Evolutionary conservation across 176 grass and related monocot genomes (phyloP).

Genomic region (Phoenix roebelenii): DNA sequence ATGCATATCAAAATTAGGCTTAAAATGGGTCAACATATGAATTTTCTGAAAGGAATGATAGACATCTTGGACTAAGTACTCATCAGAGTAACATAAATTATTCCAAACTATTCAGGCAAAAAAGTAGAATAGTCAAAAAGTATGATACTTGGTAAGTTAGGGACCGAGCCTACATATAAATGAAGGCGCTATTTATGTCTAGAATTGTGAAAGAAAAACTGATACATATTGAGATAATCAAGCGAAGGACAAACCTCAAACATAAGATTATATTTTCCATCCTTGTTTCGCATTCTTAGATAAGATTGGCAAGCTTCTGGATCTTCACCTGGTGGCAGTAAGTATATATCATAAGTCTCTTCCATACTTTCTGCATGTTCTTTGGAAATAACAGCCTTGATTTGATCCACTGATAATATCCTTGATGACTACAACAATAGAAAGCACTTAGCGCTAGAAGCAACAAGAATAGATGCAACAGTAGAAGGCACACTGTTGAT

Average conservation of each 20-base stretch:
- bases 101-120: too few relatives aligned
- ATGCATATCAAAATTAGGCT: too few relatives aligned
- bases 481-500: background rate
- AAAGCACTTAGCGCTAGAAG: conserved; percentile 1
- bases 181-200: too few relatives aligned
- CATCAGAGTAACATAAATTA: too few relatives aligned
- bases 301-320: conserved; percentile 97
- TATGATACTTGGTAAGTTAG: too few relatives aligned
- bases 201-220: too few relatives aligned
- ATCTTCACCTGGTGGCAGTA: conserved; percentile 96
- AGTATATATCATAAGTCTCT: conserved; percentile 98
- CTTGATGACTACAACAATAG: conserved; percentile 53
- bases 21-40: too few relatives aligned
- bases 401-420: conserved; percentile 55
- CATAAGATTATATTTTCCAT: conserved; percentile 98
- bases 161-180: too few relatives aligned
- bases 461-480: background rate
- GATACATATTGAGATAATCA: background rate
- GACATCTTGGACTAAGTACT: too few relatives aligned
- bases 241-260: conserved; percentile 66
- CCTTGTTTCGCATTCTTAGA: conserved; percentile 91
- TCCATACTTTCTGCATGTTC: conserved; percentile 65
- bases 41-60: too few relatives aligned
- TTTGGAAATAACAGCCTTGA: conserved; percentile 60
- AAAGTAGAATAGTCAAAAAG: too few relatives aligned